These are phyloP conservation scores for Collybia mongolica DNA, from an alignment of 768 basidiomycete genomes.

Conservation along the genomic window DNA sequence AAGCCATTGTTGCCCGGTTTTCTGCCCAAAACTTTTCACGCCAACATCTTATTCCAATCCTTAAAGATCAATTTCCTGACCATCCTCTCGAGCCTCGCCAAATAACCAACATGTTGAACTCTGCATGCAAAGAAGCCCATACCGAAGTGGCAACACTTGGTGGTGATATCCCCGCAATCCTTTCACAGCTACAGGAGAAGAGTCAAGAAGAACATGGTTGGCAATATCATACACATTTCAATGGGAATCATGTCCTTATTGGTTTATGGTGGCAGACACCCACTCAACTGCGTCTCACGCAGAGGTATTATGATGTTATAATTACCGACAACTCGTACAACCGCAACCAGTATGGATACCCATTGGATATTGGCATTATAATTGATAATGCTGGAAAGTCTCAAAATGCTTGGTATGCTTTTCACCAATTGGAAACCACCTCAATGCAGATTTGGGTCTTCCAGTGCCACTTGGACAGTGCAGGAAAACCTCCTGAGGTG, in stretches of 20 bases:
- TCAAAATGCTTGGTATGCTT: slow-evolving; percentile 20
- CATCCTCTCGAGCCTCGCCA: slow-evolving; percentile 26
- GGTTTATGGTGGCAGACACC: slow-evolving; percentile 32
- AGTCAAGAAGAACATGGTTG: slow-evolving; percentile 16
- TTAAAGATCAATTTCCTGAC: slow-evolving; percentile 6
- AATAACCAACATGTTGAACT: slow-evolving; percentile 26
- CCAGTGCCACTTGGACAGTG: slow-evolving; percentile 10
- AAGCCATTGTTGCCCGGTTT: slow-evolving; percentile 6
- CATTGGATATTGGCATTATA: slow-evolving; percentile 20
- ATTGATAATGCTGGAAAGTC: slow-evolving; percentile 17
- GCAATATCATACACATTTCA: slow-evolving; percentile 16
- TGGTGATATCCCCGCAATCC: slow-evolving; percentile 24
- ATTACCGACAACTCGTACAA: slow-evolving; percentile 21
- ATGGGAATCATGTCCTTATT: slow-evolving; percentile 12
- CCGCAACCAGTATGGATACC: slow-evolving; percentile 17
- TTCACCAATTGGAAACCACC: slow-evolving; percentile 16
- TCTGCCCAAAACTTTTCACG: slow-evolving; percentile 12
- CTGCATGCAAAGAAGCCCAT: slow-evolving; percentile 11
- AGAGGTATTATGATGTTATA: slow-evolving; percentile 17
- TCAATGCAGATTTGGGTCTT: slow-evolving; percentile 17
- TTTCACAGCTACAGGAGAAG: slow-evolving; percentile 15
- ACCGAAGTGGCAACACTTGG: slow-evolving; percentile 19
- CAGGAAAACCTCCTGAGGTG: slow-evolving; percentile 2
- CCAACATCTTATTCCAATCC: slow-evolving; percentile 10
- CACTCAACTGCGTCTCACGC: slow-evolving; percentile 18